These are phyloP conservation scores for Dendrothele bispora DNA, from an alignment of 768 basidiomycete species.

Conservation along the genomic window DNA sequence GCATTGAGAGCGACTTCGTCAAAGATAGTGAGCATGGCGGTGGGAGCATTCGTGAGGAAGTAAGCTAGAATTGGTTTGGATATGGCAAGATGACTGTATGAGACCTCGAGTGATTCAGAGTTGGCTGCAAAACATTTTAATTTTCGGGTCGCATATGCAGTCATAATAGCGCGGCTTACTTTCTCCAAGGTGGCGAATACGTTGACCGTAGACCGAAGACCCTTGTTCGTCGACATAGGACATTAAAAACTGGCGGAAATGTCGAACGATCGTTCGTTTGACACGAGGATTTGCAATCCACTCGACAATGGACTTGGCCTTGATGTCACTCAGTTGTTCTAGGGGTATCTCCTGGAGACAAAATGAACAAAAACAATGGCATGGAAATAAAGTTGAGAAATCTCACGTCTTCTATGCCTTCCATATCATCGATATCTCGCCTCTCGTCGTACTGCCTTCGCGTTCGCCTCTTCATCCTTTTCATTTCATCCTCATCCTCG, in stretches of 20 bases:
- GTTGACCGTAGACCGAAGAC: conserved; percentile 89
- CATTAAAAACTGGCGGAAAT: conserved; percentile 95
- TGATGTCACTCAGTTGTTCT: conserved; percentile 96
- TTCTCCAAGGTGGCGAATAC: conserved; percentile 93
- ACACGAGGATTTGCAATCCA: conserved; percentile 97
- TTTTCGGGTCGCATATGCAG: conserved; percentile 17
- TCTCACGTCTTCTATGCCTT: conserved; percentile 84
- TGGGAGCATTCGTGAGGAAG: conserved; percentile 93
- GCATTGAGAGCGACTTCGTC: conserved; percentile 94
- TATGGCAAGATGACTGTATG: conserved; percentile 89
- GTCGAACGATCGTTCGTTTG: conserved; percentile 82
- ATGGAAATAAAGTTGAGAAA: conserved; percentile 11
- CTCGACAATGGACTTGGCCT: conserved; percentile 94
- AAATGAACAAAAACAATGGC: conserved; percentile 13
- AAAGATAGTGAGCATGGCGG: conserved; percentile 90
- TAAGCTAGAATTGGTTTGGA: conserved; percentile 96
- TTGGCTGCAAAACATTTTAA: conserved; percentile 61
- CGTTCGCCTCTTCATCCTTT: conserved; percentile 76
- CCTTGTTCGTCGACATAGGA: conserved; percentile 93
- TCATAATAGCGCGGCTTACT: conserved; percentile 45
- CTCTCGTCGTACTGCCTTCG: conserved; percentile 94
- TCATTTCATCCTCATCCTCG: conserved; percentile 66
- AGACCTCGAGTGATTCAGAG: conserved; percentile 96
- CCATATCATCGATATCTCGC: conserved; percentile 86
- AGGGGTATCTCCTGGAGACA: conserved; percentile 79